Percentiles rank a stretch among this genome's conserved stretches.
Evolutionary conservation across 768 basidiomycete species (phyloP).

Genomic region (Termitomyces sp.): DNA sequence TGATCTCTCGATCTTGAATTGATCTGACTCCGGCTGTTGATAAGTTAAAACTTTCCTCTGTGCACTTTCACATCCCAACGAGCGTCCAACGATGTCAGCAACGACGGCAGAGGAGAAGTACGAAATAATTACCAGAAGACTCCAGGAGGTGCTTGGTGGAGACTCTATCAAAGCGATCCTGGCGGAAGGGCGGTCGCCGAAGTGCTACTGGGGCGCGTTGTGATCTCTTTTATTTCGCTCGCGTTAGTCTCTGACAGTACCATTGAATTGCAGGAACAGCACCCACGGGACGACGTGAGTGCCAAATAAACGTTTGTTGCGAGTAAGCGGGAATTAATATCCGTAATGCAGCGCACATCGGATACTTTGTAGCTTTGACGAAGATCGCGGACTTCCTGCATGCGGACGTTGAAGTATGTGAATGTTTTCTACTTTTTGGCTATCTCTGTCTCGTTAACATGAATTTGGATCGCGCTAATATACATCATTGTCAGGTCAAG

Average conservation of each 20-base stretch:
- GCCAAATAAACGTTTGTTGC: neutral
- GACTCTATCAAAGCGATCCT: conserved; percentile 81
- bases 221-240: conserved; percentile 5
- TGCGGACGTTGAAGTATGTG: conserved; percentile 78
- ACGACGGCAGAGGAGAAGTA: conserved; percentile 49
- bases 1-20: neutral
- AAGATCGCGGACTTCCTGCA: conserved; percentile 96
- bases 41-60: conserved; percentile 1
- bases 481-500: conserved; percentile 47
- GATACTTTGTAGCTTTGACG: conserved; percentile 91
- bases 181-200: conserved; percentile 69
- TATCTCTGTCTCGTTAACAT: neutral
- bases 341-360: conserved; percentile 75
- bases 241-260: conserved; percentile 1
- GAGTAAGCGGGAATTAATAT: neutral
- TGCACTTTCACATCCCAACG: neutral
- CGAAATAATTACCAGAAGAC: conserved; percentile 78
- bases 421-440: neutral
- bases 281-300: conserved; percentile 89
- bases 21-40: conserved; percentile 3
- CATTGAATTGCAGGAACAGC: conserved; percentile 64
- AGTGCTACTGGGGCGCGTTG: conserved; percentile 87
- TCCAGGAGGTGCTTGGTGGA: conserved; percentile 86
- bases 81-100: conserved; percentile 6
- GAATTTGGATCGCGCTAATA: neutral